These are phyloP conservation scores for Kazachstania bromeliacearum DNA, from an alignment of 805 yeast species.

Conservation along the genomic window DNA sequence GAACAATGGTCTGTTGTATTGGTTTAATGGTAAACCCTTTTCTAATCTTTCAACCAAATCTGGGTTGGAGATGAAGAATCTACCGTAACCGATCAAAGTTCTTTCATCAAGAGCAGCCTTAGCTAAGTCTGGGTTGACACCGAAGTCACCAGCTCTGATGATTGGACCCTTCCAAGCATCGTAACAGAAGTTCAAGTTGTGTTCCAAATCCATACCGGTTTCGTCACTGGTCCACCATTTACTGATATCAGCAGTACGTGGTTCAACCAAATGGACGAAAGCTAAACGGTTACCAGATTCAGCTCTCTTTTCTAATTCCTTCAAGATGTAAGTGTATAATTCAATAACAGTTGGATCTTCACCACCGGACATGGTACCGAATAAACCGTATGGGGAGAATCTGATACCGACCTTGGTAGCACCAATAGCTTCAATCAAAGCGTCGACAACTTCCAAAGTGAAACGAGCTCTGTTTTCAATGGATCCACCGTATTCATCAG, in stretches of 20 bases:
- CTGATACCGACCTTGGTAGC: conserved; percentile 41
- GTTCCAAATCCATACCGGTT: conserved; percentile 13
- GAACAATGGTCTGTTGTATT: conserved; percentile 41
- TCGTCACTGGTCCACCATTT: conserved; percentile 11
- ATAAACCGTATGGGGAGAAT: conserved; percentile 36
- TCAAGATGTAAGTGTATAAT: conserved; percentile 34
- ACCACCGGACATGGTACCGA: conserved; percentile 33
- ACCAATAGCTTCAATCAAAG: conserved; percentile 43
- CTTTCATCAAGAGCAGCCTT: conserved; percentile 18
- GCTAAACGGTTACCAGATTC: conserved; percentile 32
- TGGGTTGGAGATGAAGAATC: conserved; percentile 46
- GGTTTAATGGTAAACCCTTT: conserved; percentile 32
- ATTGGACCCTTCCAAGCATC: conserved; percentile 37
- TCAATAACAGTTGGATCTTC: conserved; percentile 29
- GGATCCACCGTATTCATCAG: conserved; percentile 48
- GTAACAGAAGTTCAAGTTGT: conserved; percentile 28
- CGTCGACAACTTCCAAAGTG: conserved; percentile 42
- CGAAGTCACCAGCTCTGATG: conserved; percentile 32
- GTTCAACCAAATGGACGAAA: conserved; percentile 38
- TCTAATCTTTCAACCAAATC: conserved; percentile 40
- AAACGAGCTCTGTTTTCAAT: conserved; percentile 42
- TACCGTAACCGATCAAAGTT: conserved; percentile 38
- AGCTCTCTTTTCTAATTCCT: conserved; percentile 35
- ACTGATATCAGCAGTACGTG: no score
- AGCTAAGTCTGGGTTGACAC: conserved; percentile 14